Evolutionary conservation across 2,329 filamentous ascomycete species (phyloP).

Genomic region (Xylaria sp.): DNA sequence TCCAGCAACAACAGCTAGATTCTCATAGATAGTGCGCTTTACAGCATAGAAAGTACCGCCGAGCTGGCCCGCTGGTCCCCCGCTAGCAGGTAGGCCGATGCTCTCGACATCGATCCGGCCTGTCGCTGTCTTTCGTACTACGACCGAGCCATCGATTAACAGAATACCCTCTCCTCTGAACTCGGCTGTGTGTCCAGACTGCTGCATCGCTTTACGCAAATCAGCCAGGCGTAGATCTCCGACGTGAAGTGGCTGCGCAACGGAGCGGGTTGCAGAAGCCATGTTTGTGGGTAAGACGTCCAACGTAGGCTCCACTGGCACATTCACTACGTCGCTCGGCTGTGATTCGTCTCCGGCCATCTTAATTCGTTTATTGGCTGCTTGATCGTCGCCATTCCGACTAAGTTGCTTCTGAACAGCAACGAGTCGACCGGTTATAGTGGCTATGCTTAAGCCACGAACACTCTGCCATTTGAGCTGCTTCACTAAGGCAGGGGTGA

Average conservation of each 20-base stretch:
- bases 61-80: slow-evolving; percentile 39
- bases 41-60: slow-evolving; percentile 78
- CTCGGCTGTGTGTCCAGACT: slow-evolving; percentile 78
- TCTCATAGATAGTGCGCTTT: slow-evolving; percentile 87
- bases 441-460: slow-evolving; percentile 81
- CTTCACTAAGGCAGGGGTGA: slow-evolving; percentile 78
- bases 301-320: slow-evolving; percentile 42
- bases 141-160: slow-evolving; percentile 80
- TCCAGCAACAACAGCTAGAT: slow-evolving; percentile 82
- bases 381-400: slow-evolving; percentile 47
- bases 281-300: slow-evolving; percentile 54
- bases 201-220: slow-evolving; percentile 75
- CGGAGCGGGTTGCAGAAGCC: slow-evolving; percentile 67
- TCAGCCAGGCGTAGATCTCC: slow-evolving; percentile 88
- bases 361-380: slow-evolving; percentile 46
- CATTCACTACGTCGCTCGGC: slow-evolving; percentile 19
- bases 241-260: slow-evolving; percentile 85
- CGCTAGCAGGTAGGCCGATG: slow-evolving; percentile 50
- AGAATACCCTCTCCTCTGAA: slow-evolving; percentile 90
- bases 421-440: slow-evolving; percentile 70
- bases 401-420: slow-evolving; percentile 35
- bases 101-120: slow-evolving; percentile 85
- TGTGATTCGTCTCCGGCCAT: slow-evolving; percentile 32
- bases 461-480: slow-evolving; percentile 93
- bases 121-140: slow-evolving; percentile 81